Percentiles rank a stretch among this genome's conserved stretches.
These are phyloP conservation scores for Citrus cavaleriei DNA, from an alignment of 345 rosid genomes.

Conservation along the genomic window DNA sequence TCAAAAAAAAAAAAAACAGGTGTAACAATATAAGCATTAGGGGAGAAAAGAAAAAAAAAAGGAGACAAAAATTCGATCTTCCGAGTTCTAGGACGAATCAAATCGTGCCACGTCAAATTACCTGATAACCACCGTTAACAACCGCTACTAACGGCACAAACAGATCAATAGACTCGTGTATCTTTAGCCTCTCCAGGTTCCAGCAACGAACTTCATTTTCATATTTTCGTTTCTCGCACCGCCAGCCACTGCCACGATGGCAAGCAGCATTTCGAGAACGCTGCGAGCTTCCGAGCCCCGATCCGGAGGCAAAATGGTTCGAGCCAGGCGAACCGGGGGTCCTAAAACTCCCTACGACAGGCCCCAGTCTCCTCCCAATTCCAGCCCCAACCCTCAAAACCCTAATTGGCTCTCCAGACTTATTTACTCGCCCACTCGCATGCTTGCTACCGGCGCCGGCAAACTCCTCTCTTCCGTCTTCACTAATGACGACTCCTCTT, in stretches of 20 bases:
- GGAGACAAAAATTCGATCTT: not conserved
- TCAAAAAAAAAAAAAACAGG: no score
- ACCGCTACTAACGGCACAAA: not conserved
- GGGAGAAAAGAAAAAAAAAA: not conserved
- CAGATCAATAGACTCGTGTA: not conserved
- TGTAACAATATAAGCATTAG: not conserved
- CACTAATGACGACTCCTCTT: slow-evolving; percentile 52
- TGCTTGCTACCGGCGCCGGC: slow-evolving; percentile 75
- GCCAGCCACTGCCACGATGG: slow-evolving; percentile 10
- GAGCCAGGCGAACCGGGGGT: slow-evolving; percentile 41
- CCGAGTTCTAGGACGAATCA: not conserved
- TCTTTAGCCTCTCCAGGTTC: not conserved
- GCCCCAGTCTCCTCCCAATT: slow-evolving; percentile 22
- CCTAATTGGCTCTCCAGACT: slow-evolving; percentile 88
- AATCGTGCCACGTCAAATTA: not conserved
- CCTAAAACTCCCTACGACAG: slow-evolving; percentile 73
- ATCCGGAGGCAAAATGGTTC: slow-evolving; percentile 70
- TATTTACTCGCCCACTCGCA: slow-evolving; percentile 67
- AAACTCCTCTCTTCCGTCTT: slow-evolving; percentile 68
- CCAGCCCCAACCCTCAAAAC: slow-evolving; percentile 37
- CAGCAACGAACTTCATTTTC: not conserved
- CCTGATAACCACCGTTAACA: not conserved
- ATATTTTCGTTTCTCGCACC: not conserved
- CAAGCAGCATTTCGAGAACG: slow-evolving; percentile 14
- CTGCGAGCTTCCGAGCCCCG: slow-evolving; percentile 22